Evolutionary conservation across 192 early-diverging fungal genomes (phyloP), one percentile per base, ranked within the genome.

Genomic region (Entophlyctis luteolus): DNA sequence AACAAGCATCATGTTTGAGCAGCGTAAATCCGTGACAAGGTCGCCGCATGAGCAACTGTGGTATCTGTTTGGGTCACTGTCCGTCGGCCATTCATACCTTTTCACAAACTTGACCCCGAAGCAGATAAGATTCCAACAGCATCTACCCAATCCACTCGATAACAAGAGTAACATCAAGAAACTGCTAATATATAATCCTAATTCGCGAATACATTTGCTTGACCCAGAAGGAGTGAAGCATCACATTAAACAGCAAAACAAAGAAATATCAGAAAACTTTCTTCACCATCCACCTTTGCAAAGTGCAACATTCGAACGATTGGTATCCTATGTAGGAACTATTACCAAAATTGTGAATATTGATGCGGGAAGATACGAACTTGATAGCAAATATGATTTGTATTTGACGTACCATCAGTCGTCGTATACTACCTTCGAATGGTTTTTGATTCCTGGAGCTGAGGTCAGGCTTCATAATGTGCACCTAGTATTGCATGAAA

Each of bases 341-440:
- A 49, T 63, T n/a, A 63, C 60, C 8, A 49, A 49, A 49, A 27
- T 49, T 32, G 16, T 63, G 16, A 48, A 63, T 25, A 16, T 32
- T 12, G 46, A 49, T n/a, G 27, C 50, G 14, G 42, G 46, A 5
- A 63, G 50, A 63, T 63, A 37, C 31, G 27, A 63, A 25, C 47
- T 63, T 14, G 60, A 63, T 33, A 22, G 36, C 47, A 63, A 63
- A 49, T 48, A 63, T 32, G 60, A 63, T 29, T 25, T 63, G 1
- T 63, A 63, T 32, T 18, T 63, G 28, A 49, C 60, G 6, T 63
- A 49, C 29, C 29, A 31, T 18, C 60, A 45, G 25, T 14, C 50
- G 12, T 48, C 31, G 12, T 33, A 10, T 2, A 6, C 8, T 50
- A 49, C 32, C 16, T 20, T 27, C 14, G 28, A 31, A 32, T 34